A percentile compares a stretch with the other conserved stretches of the same genome.
These are phyloP conservation scores for Eremochloa ophiuroides DNA, from an alignment of 176 grass and related monocot species.

Conservation along the genomic window DNA sequence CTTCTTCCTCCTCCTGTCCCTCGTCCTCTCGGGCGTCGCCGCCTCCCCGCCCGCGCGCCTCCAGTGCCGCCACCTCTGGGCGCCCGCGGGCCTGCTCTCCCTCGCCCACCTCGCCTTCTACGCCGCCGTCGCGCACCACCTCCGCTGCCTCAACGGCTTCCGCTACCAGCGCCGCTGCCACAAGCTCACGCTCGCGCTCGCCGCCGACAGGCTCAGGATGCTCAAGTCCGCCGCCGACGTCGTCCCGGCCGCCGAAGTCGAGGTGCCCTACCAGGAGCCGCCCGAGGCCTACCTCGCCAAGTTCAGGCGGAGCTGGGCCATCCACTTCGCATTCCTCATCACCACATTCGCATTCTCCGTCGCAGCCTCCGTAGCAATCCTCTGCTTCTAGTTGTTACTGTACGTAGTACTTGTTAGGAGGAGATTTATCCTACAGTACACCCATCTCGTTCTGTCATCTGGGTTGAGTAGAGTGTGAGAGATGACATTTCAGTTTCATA, in stretches of 20 bases:
- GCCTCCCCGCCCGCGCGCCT: constrained; percentile 36
- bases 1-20: constrained; percentile 86
- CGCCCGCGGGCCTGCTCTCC: constrained; percentile 71
- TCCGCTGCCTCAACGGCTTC: constrained; percentile 91
- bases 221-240: constrained; percentile 46
- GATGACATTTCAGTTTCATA: background rate
- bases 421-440: no score
- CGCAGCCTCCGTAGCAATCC: constrained; percentile 51
- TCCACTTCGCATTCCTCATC: constrained; percentile 81
- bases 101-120: constrained; percentile 88
- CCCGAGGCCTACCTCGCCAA: constrained; percentile 81
- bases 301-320: constrained; percentile 85
- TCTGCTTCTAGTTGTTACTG: constrained; percentile 98
- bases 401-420: no score
- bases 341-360: constrained; percentile 88
- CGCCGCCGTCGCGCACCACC: constrained; percentile 87
- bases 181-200: constrained; percentile 90
- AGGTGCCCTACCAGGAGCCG: constrained; percentile 91
- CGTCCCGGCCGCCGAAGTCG: constrained; percentile 57
- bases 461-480: background rate
- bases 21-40: constrained; percentile 49
- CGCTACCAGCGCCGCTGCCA: constrained; percentile 91
- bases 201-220: constrained; percentile 70
- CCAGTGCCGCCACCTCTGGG: constrained; percentile 88
- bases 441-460: no score